phyloP scores from a whole-genome alignment of 1,139 yeast species.

The Blastobotrys apis region DNA sequence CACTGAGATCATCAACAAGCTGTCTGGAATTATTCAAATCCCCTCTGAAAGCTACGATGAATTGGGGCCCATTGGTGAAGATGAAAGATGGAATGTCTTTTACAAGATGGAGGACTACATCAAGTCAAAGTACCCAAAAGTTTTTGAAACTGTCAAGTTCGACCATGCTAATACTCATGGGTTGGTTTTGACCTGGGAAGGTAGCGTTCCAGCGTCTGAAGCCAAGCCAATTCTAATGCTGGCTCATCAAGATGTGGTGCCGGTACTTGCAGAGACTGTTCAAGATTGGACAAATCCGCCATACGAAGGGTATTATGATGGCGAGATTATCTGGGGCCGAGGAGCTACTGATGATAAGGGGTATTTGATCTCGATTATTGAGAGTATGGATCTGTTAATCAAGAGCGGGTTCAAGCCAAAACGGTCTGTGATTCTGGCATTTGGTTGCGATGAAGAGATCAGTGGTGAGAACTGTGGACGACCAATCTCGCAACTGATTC shows the following conservation, averaged over 20 bases:
- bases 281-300: constrained; percentile 68
- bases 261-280: constrained; percentile 58
- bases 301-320: constrained; percentile 64
- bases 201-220: constrained; percentile 30
- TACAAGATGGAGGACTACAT: constrained; percentile 52
- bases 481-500: constrained; percentile 42
- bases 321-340: constrained; percentile 54
- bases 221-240: constrained; percentile 64
- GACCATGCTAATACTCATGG: constrained; percentile 64
- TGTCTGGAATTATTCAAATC: constrained; percentile 54
- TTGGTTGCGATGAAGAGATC: constrained; percentile 71
- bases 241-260: constrained; percentile 84
- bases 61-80: constrained; percentile 43
- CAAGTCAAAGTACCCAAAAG: constrained; percentile 53
- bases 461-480: constrained; percentile 54
- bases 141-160: constrained; percentile 47
- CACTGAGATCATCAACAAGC: constrained; percentile 28
- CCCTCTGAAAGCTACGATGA: constrained; percentile 62
- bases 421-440: constrained; percentile 54
- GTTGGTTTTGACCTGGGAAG: constrained; percentile 64
- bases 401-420: constrained; percentile 47
- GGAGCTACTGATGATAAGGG: constrained; percentile 65
- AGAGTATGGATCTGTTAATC: constrained; percentile 52
- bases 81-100: constrained; percentile 42
- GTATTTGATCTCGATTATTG: constrained; percentile 52